These are phyloP conservation scores for Amanita pseudoporphyria DNA, from an alignment of 768 basidiomycete species.

Conservation along the genomic window DNA sequence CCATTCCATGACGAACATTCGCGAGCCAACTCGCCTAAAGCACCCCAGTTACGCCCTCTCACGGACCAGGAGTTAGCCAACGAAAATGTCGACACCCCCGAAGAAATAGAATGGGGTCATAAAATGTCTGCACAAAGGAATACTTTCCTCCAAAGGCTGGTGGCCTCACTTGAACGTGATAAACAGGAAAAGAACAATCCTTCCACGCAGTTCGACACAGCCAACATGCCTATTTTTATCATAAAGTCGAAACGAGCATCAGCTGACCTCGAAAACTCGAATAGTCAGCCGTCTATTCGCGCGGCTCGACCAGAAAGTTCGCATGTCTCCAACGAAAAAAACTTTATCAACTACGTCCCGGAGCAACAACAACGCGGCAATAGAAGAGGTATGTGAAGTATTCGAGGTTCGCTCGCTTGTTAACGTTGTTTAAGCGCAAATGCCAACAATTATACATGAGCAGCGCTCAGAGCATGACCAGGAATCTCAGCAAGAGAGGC, in stretches of 20 bases:
- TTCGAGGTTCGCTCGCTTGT: not conserved
- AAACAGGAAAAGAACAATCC: conserved; percentile 31
- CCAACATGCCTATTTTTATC: conserved; percentile 9
- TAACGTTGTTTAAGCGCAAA: not conserved
- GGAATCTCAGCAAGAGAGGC: not conserved
- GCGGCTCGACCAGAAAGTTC: not conserved
- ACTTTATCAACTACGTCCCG: conserved; percentile 1
- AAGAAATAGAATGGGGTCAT: conserved; percentile 72
- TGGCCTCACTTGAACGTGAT: conserved; percentile 43
- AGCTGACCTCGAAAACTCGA: not conserved
- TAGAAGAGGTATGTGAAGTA: not conserved
- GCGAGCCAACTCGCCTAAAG: conserved; percentile 44
- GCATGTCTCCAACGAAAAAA: not conserved
- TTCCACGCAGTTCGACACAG: conserved; percentile 35
- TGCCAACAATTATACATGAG: not conserved
- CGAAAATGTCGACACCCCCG: conserved; percentile 73
- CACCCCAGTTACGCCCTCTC: conserved; percentile 49
- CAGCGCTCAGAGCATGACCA: not conserved
- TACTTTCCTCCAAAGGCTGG: conserved; percentile 60
- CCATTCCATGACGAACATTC: conserved; percentile 69
- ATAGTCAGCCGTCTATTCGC: not conserved
- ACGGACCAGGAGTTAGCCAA: conserved; percentile 40
- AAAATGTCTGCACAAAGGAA: conserved; percentile 67
- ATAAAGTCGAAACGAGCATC: conserved; percentile 1
- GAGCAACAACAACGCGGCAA: not conserved